Evolutionary conservation across 2,329 filamentous ascomycete genomes (phyloP), one percentile per base, ranked within the genome.

Genomic region (Nigrospora osmanthi): DNA sequence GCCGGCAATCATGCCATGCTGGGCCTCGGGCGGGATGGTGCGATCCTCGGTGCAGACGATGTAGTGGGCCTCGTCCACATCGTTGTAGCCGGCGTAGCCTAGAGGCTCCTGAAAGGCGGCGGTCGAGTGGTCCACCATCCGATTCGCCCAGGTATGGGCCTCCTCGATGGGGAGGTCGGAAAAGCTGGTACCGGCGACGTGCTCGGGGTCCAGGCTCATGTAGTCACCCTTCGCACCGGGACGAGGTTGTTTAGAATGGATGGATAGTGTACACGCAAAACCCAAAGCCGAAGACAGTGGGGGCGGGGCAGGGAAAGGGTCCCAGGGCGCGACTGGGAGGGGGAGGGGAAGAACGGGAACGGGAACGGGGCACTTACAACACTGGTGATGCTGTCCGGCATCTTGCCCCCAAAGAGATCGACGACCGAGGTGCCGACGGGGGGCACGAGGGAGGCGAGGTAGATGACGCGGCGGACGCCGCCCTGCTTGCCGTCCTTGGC

Each of bases 81-180:
- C 58, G 44, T 63, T 65, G 47, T 69, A 71, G 0, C 65, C 67
- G 2, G 60, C 47, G 49, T 71, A 57, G 2, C 62, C 67, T 35
- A 71, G 47, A 3, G 53, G 49, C 16, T 55, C 56, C 0, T 38
- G 44, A 48, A 71, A 70, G 38, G 56, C 60, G 11, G 54, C 45
- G 10, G 55, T 49, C 0, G 63, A 67, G 40, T 72, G 68, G 12
- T 32, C 35, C 9, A 45, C 33, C 15, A 56, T 46, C 30, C 19
- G 45, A 1, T 15, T 9, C 6, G 47, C 38, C 37, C 28, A 48
- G 2, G 4, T 19, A 14, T 37, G 30, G 6, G 39, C 58, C 45
- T 62, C 52, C 4, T 59, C 53, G 11, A 40, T 38, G 9, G 59
- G 50, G 2, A 64, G 23, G 16, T 60, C 54, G 1, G 50, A 57